Evolutionary conservation across 2,329 filamentous ascomycete species (phyloP).

Genomic region (Paraphoma sp.): DNA sequence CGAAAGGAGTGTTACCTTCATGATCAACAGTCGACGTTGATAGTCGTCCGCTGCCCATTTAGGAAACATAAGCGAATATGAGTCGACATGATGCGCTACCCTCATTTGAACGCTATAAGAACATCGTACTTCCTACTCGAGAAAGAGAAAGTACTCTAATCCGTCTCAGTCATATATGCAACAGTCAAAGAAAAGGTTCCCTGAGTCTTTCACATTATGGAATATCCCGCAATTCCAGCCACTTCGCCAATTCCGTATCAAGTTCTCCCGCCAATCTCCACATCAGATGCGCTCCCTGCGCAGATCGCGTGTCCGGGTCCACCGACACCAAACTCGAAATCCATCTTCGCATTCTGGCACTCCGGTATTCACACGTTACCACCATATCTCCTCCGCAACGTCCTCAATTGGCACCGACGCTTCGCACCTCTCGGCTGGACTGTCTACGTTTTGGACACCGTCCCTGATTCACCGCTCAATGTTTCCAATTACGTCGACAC

Average conservation of each 20-base stretch:
- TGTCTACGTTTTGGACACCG: conserved; percentile 59
- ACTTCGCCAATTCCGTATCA: conserved; percentile 11
- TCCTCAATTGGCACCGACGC: conserved; percentile 62
- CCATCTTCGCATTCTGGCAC: conserved; percentile 67
- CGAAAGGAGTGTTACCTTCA: too few relatives aligned
- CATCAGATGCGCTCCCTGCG: neutral
- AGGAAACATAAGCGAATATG: conserved; percentile 6
- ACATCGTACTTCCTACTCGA: neutral
- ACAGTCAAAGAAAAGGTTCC: neutral
- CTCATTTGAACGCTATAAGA: neutral
- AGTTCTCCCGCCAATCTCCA: neutral
- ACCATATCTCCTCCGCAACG: conserved; percentile 59
- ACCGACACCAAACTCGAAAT: conserved; percentile 52
- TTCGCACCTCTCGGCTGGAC: conserved; percentile 60
- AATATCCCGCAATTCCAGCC: conserved; percentile 20
- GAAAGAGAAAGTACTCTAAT: too few relatives aligned
- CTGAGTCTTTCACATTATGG: conserved; percentile 4
- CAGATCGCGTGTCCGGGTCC: conserved; percentile 4
- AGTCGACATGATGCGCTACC: conserved; percentile 7
- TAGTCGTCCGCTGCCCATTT: neutral
- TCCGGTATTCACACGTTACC: conserved; percentile 58
- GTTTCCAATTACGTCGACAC: conserved; percentile 59
- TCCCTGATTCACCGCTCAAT: conserved; percentile 55
- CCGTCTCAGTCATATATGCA: neutral
- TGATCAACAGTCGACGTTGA: neutral